These are phyloP conservation scores for Penicillium mononematosum DNA, from an alignment of 495 filamentous ascomycete species.

Conservation along the genomic window DNA sequence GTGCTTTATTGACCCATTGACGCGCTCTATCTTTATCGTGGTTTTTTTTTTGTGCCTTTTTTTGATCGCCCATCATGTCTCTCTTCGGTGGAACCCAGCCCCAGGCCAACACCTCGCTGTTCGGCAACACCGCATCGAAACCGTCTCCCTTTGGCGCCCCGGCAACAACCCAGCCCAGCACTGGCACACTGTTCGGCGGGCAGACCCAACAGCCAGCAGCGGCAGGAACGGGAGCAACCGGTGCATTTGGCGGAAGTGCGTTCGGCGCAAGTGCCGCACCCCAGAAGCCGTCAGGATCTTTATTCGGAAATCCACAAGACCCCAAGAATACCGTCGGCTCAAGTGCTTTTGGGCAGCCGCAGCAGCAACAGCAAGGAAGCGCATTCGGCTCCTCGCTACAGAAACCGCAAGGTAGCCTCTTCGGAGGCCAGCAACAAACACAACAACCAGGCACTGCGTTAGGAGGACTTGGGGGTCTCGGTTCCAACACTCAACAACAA, in stretches of 20 bases:
- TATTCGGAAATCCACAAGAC: slow-evolving; percentile 43
- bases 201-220: slow-evolving; percentile 26
- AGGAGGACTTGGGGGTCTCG: slow-evolving; percentile 24
- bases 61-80: slow-evolving; percentile 34
- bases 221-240: slow-evolving; percentile 17
- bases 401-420: slow-evolving; percentile 39
- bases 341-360: slow-evolving; percentile 18
- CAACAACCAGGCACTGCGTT: slow-evolving; percentile 30
- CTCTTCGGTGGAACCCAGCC: slow-evolving; percentile 40
- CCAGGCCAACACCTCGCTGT: slow-evolving; percentile 31
- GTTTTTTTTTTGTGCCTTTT: slow-evolving; percentile 26
- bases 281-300: slow-evolving; percentile 33
- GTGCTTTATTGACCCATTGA: not conserved
- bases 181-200: slow-evolving; percentile 32
- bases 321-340: slow-evolving; percentile 33
- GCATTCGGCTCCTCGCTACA: slow-evolving; percentile 36
- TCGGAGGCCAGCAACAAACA: slow-evolving; percentile 38
- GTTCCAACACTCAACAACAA: slow-evolving; percentile 26
- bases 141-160: slow-evolving; percentile 37
- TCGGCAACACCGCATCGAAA: slow-evolving; percentile 37
- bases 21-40: slow-evolving; percentile 6
- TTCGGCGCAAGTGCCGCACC: slow-evolving; percentile 23
- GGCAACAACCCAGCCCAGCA: slow-evolving; percentile 22
- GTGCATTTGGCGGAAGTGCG: slow-evolving; percentile 35
- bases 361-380: slow-evolving; percentile 29